Evolutionary conservation across 2,329 filamentous ascomycete species (phyloP).

Genomic region (Monosporascus cannonballus): DNA sequence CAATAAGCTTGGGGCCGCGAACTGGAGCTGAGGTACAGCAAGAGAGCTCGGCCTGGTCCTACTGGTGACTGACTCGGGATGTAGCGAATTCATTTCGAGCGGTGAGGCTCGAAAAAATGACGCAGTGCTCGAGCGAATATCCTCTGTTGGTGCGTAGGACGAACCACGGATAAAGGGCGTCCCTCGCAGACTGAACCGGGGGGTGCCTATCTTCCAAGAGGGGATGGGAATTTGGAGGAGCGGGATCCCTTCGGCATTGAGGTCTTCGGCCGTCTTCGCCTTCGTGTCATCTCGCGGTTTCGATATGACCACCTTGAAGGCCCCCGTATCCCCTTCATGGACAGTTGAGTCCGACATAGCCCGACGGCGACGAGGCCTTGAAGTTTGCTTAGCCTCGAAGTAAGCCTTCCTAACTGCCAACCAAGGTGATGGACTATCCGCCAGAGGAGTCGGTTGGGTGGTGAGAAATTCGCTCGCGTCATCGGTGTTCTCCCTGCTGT

Average conservation of each 20-base stretch:
- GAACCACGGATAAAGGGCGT: constrained; percentile 75
- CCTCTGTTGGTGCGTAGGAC: constrained; percentile 71
- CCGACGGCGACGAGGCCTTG: constrained; percentile 44
- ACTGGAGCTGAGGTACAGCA: constrained; percentile 30
- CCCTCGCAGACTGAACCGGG: constrained; percentile 70
- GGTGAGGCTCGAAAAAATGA: constrained; percentile 38
- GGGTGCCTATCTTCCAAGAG: constrained; percentile 75
- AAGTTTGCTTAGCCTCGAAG: constrained; percentile 17
- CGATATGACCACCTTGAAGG: constrained; percentile 76
- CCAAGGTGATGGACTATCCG: constrained; percentile 21
- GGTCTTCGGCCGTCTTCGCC: constrained; percentile 57
- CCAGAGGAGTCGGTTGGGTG: constrained; percentile 35
- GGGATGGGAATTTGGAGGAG: constrained; percentile 72
- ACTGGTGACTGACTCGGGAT: constrained; percentile 22
- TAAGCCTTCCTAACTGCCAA: constrained; percentile 28
- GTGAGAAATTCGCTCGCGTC: constrained; percentile 26
- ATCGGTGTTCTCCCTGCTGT: constrained; percentile 22
- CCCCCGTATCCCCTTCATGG: constrained; percentile 58
- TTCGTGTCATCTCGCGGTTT: constrained; percentile 55
- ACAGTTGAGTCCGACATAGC: constrained; percentile 73
- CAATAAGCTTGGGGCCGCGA: constrained; percentile 18
- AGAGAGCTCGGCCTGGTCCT: constrained; percentile 31
- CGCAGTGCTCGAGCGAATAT: constrained; percentile 57
- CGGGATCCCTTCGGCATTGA: constrained; percentile 39
- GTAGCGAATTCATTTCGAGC: constrained; percentile 26